Base-by-base conservation (phyloP, 2,329 filamentous ascomycete genomes). In the Periconia macrospinosa region DNA sequence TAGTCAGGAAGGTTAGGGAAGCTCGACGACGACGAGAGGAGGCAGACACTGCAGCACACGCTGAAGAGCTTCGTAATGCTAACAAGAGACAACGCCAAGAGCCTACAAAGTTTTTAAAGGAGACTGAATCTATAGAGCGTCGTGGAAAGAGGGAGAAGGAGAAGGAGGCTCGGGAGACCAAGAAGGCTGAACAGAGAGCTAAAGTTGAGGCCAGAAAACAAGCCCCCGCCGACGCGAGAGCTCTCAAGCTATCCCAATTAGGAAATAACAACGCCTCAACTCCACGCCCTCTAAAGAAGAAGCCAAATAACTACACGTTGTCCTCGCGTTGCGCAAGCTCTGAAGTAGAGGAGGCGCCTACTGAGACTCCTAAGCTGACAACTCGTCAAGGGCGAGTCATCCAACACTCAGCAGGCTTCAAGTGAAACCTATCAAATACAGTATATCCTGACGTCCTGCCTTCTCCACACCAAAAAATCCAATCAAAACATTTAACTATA, bases 1-100 rank as follows among this genome's bases (percentile, higher is more conserved):
- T 58, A 41, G 50, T 53, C 47, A 45, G 44, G 18, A 50, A 49
- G 49, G 20, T 49, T 13, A 41, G 35, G 14, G n/a, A n/a, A n/a
- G 49, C 50, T 33, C 41, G 41, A 1, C 13, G 20, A 13, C 50
- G 50, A 18, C 40, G 48, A 47, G 20, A 30, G 6, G 30, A 23
- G 7, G 48, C 44, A 41, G 40, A 49, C 10, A 20, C 14, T 18
- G 45, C 48, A 15, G 37, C 27, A 3, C 23, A 27, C 8, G 23
- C 23, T 3, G 8, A 27, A 27, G 23, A 27, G 23, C 23, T 27
- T 27, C 23, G 23, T 27, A 19, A 47, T 14, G 37, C 43, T 23
- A n/a, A 23, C 20, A 27, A 53, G 37, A 45, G 15, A 23, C 45
- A 53, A 45, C 48, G 30, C 14, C 15, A 50, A 50, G 48, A 40